phyloP scores from a whole-genome alignment of 75 land plant genomes.

The Selaginella tamariscina region DNA sequence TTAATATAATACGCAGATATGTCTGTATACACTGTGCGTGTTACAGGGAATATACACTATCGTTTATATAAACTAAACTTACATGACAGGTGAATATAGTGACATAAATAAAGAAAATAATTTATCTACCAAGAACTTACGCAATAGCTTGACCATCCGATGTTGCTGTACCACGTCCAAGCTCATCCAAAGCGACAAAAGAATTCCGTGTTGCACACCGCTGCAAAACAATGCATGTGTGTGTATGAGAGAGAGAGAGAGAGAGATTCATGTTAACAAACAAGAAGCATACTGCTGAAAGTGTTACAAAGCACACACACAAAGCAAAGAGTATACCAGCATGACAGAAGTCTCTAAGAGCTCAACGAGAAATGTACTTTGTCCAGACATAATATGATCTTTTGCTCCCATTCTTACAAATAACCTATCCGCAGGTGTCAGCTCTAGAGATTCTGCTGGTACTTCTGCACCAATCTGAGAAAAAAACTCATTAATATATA shows the following conservation, averaged over 20 bases:
- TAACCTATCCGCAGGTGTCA: constrained; percentile 74
- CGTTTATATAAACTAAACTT: no score
- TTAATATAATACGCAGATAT: no score
- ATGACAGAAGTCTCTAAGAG: constrained; percentile 82
- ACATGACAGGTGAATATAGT: no score
- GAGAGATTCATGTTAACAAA: no score
- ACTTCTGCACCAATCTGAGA: constrained; percentile 81
- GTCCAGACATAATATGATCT: constrained; percentile 91
- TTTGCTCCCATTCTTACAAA: constrained; percentile 98
- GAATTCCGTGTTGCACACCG: constrained; percentile 68
- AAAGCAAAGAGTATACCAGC: constrained; percentile 43
- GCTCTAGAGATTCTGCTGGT: constrained; percentile 68
- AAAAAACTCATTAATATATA: neutral
- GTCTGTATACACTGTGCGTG: no score
- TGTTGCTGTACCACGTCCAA: constrained; percentile 94
- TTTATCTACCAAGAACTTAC: no score
- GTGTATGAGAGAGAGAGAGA: no score
- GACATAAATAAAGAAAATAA: neutral
- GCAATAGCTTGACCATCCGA: constrained; percentile 99
- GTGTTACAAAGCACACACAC: neutral
- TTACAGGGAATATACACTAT: no score
- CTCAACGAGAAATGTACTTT: constrained; percentile 90
- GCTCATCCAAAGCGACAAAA: constrained; percentile 86
- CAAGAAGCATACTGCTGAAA: no score
- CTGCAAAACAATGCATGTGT: constrained; percentile 21